Conservation (phyloP, 169 alveolate species). For the Plasmodium sp. region DNA sequence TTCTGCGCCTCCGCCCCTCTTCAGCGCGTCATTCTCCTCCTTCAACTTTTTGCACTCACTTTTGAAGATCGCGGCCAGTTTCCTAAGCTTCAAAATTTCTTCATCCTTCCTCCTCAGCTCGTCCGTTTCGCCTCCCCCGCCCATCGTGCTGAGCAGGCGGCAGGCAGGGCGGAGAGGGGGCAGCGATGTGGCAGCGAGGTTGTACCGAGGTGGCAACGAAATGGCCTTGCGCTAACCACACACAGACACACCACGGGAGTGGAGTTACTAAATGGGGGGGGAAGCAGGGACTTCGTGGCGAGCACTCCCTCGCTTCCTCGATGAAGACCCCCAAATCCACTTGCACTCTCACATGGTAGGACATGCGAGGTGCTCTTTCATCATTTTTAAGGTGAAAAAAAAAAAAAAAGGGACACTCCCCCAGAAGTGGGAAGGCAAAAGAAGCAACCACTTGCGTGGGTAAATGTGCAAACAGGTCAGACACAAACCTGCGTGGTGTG, state of each 20-base stretch:
- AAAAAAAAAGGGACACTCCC: not conserved
- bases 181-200: not conserved
- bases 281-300: not conserved
- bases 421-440: not conserved
- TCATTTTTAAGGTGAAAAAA: not conserved
- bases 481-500: not conserved
- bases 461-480: not conserved
- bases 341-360: not conserved
- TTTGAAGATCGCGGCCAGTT: constrained; percentile 44
- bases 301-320: not conserved
- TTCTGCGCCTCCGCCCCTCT: not conserved
- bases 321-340: not conserved
- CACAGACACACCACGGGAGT: not conserved
- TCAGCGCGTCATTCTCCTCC: constrained; percentile 51
- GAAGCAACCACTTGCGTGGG: not conserved
- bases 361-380: not conserved
- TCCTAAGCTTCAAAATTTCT: constrained; percentile 46
- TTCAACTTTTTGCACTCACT: constrained; percentile 69
- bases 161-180: not conserved
- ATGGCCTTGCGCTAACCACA: not conserved
- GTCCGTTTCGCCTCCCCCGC: not conserved
- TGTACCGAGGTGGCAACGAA: not conserved
- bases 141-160: not conserved
- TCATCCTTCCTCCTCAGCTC: constrained; percentile 22
- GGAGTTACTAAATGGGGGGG: not conserved